Base-by-base conservation (phyloP, 1,139 yeast genomes). In the Torulaspora pretoriensis region DNA sequence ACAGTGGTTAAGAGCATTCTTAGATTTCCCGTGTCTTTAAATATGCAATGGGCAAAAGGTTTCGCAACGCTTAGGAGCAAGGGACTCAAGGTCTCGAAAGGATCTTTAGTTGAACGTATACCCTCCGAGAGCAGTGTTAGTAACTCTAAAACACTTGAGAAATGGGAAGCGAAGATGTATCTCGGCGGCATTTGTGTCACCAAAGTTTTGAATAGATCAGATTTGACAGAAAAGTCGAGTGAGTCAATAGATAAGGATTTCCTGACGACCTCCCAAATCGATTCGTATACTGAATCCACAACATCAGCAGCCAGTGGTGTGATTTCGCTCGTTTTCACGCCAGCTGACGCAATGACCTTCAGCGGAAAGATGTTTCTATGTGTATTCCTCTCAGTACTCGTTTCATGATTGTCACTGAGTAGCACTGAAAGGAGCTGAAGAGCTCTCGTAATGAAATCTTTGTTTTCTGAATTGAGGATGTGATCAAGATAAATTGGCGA, bases 321-420 rank as follows among this genome's bases (percentile, higher is more conserved):
- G 19, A 56, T 53, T 13, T 56, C 58, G 1, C 36, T 43, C 3
- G 38, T 27, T 4, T 35, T 36, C 3, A 54, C 45, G 7, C 60
- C 60, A 2, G 43, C 47, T 1, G 60, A 50, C 2, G 56, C 54
- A 23, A 55, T 47, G 2, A 56, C 57, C 37, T 48, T 53, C 29
- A 55, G 40, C 0, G 54, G 47, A 30, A 53, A 54, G 19, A 39
- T 24, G 23, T 39, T 43, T n/a, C 42, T 47, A 12, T 34, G 40
- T 6, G 30, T 23, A 30, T 10, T 12, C 23, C 25, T 42, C 13
- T 25, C 17, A 10, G 31, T 31, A 19, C 42, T 43, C 6, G 37
- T 49, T 7, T 35, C 43, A 12, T 19, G 28, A 4, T 16, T 33
- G 7, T 35, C 27, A 10, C 46, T 44, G 4, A 46, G 37, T 29